Base-by-base conservation (phyloP, 768 basidiomycete species). In the Naganishia vishniacii region DNA sequence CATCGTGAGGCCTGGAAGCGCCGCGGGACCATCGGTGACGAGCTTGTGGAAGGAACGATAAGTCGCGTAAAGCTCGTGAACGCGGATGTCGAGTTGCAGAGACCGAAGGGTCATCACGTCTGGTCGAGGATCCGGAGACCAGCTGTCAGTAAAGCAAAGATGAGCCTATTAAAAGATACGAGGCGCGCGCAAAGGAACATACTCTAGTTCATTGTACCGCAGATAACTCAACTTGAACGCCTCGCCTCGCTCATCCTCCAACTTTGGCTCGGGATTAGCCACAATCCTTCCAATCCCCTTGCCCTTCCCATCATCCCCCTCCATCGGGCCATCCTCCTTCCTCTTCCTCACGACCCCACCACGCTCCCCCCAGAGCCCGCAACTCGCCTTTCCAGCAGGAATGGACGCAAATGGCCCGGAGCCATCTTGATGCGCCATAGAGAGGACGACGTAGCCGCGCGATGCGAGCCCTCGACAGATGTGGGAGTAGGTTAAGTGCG, bases 361-460 rank as follows among this genome's bases (percentile, higher is more conserved):
- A 18, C 20, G 20, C 13, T 56, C 37, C 1, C 34, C 53, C 53
- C 53, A 56, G 3, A 37, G 20, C 73, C 75, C 72, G 62, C 28
- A 77, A 70, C 59, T 77, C 18, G 49, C 47, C 3, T 47, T 66
- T 58, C 67, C 78, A 67, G 77, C 78, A 46, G 80, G 77, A 47
- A 81, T 75, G 65, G 80, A 81, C 4, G 78, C 81, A 2, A 75
- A 64, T 0, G 85, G 84, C 2, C 83, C 85, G 3, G 86, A 86
- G 0, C 89, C 90, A 73, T 93, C 91, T 11, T 86, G 82, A 73
- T 92, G 91, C 71, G 92, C 88, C 25, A 92, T 72, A 5, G 88
- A 86, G 46, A 90, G 80, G 2, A 94, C 89, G 4, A 92, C 84
- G 65, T 83, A 85, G 1, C 91, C 91, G 40, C 86, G 81, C 4